Conservation (phyloP, 352 stramenopile species). For the Phytophthora cactorum region DNA sequence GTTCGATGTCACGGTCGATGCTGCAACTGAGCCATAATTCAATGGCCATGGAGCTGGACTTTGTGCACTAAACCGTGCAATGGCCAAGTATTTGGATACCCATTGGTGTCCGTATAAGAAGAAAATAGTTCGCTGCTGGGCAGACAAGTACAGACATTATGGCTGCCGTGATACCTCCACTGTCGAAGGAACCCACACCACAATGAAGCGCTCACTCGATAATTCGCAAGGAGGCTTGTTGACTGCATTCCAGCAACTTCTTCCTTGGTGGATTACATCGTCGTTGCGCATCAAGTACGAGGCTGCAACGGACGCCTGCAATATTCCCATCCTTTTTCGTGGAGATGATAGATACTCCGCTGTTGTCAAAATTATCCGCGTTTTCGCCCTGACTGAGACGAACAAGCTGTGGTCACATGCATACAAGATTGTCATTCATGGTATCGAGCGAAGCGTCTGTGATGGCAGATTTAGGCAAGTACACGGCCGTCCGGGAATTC, state of each 20-base stretch:
- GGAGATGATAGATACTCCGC: too few species aligned
- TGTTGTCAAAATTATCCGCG: too few species aligned
- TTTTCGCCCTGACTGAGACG: too few species aligned
- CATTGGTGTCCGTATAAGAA: neutral
- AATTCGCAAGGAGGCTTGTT: neutral
- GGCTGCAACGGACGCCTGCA: too few species aligned
- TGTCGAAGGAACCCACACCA: neutral
- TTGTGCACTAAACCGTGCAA: neutral
- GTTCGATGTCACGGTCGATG: neutral
- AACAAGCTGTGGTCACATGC: neutral
- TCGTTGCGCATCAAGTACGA: too few species aligned
- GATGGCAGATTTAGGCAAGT: neutral
- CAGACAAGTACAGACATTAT: neutral
- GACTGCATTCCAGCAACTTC: too few species aligned
- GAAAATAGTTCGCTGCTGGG: neutral
- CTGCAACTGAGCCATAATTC: neutral
- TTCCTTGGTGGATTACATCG: too few species aligned
- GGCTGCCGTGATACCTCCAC: neutral
- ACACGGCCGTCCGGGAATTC: neutral
- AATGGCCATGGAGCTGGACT: too few species aligned
- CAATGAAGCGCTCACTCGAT: neutral
- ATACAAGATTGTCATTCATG: neutral
- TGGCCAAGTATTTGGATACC: neutral
- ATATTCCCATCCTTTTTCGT: too few species aligned
- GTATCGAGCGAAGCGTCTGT: neutral